Conservation (phyloP, 495 filamentous ascomycete species). For the Penicillium coffeae region DNA sequence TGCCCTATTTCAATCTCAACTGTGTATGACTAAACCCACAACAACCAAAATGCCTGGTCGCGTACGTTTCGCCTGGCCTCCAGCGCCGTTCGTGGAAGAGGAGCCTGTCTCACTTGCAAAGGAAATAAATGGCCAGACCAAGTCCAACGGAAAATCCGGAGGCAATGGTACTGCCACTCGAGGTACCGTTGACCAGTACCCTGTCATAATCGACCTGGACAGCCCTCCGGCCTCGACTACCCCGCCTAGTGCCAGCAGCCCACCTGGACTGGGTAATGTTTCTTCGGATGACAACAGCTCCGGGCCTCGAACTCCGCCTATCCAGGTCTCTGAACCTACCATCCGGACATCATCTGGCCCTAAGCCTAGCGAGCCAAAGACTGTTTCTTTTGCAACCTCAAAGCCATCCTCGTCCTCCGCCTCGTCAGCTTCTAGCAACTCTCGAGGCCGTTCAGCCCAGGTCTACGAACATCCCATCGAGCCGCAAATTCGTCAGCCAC, state of each 20-base stretch:
- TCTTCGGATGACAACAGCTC: slow-evolving; percentile 35
- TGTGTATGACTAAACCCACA: slow-evolving; percentile 11
- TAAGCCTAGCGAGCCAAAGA: neutral
- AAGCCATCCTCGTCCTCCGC: neutral
- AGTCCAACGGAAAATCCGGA: slow-evolving; percentile 32
- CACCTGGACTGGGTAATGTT: slow-evolving; percentile 19
- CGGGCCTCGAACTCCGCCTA: slow-evolving; percentile 33
- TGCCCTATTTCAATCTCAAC: neutral
- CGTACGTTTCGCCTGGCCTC: slow-evolving; percentile 34
- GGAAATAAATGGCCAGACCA: slow-evolving; percentile 35
- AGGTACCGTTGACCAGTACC: slow-evolving; percentile 46
- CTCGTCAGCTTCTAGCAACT: slow-evolving; percentile 12
- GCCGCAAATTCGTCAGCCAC: neutral
- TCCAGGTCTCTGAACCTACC: slow-evolving; percentile 13
- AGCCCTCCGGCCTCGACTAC: slow-evolving; percentile 13
- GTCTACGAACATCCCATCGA: slow-evolving; percentile 1
- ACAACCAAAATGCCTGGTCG: slow-evolving; percentile 24
- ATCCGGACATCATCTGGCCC: slow-evolving; percentile 10
- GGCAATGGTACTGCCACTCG: slow-evolving; percentile 36
- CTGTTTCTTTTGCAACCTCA: neutral
- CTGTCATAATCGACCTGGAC: slow-evolving; percentile 35
- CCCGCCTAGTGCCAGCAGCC: slow-evolving; percentile 7
- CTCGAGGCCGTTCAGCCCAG: slow-evolving; percentile 10
- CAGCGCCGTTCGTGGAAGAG: slow-evolving; percentile 43
- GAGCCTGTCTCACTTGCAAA: slow-evolving; percentile 39